Base-by-base conservation (phyloP, 2,329 filamentous ascomycete species). In the Calonectria hawksworthii region DNA sequence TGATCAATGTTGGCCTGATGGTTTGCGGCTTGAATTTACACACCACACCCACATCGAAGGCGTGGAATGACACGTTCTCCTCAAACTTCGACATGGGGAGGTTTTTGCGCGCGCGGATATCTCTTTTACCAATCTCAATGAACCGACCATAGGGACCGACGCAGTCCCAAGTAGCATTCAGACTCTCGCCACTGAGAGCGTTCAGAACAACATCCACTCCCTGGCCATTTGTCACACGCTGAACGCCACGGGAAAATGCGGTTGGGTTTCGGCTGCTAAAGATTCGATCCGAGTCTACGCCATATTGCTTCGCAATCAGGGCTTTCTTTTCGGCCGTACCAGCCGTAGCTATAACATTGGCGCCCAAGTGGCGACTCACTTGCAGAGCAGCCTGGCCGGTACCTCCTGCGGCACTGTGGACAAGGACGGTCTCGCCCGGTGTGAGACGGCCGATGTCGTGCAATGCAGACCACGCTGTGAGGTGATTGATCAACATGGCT, bases 41-140 rank as follows among this genome's bases (percentile, higher is more conserved):
- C 50, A 78, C 65, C 23, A 65, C 32, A 61, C 79, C 74, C 3
- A 88, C 76, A 73, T 88, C 85, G 2, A 88, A 82, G 1, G 83
- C 84, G 1, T 84, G 78, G 67, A 88, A 88, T 10, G 82, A 84
- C 21, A 85, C 82, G 63, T 81, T 80, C 77, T 63, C 86, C 86
- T 51, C 54, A 21, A 74, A 74, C 0, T 82, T 82, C 2, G 76
- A 64, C 83, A 87, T 86, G 8, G 70, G 68, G 3, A 78, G 56
- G 28, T 59, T 63, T 18, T 82, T 84, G n/a, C 85, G 84, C 4
- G 83, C 68, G 5, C 66, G 30, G 23, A 84, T 80, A 65, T 85
- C 84, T n/a, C 76, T 79, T 64, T 82, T 82, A 9, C 83, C 83
- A 56, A 75, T 70, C 67, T 74, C 52, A 2, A 68, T 23, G 34